These are phyloP conservation scores for Pseudozyma pruni DNA, from an alignment of 1,284 basidiomycete species.

Conservation along the genomic window DNA sequence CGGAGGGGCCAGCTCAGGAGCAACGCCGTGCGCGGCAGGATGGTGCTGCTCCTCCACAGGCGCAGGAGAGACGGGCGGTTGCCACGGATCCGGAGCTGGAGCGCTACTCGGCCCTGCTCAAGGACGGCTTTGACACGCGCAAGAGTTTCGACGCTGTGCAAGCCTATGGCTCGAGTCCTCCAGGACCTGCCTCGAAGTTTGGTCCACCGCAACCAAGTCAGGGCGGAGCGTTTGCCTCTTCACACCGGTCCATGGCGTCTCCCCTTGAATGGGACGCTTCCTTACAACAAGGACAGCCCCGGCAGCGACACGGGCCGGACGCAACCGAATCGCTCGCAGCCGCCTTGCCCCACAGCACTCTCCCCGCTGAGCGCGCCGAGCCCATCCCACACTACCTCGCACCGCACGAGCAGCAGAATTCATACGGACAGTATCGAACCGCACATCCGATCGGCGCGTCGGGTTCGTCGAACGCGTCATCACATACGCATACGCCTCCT, in stretches of 20 bases:
- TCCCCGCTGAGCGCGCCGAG: background rate
- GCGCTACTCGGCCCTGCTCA: slow-evolving; percentile 7
- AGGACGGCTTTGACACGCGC: slow-evolving; percentile 3
- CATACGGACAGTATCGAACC: too few relatives aligned
- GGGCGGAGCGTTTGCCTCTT: background rate
- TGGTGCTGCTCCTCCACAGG: background rate
- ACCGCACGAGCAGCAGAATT: too few relatives aligned
- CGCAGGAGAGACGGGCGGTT: background rate
- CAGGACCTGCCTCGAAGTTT: background rate
- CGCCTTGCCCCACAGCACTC: too few relatives aligned
- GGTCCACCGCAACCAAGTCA: background rate
- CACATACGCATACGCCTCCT: slow-evolving; percentile 14
- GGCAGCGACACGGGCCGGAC: slow-evolving; percentile 1
- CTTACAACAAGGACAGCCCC: background rate
- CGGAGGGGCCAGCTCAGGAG: background rate
- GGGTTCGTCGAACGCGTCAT: slow-evolving; percentile 9
- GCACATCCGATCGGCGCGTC: slow-evolving; percentile 4
- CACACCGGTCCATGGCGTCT: slow-evolving; percentile 7
- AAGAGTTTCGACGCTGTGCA: slow-evolving; percentile 16
- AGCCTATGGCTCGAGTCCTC: too few relatives aligned
- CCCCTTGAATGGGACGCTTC: slow-evolving; percentile 5
- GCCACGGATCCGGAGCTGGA: background rate
- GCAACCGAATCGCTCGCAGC: slow-evolving; percentile 28
- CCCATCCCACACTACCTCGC: too few relatives aligned
- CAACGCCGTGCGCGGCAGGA: background rate